Conservation (phyloP, 148 eudicot species). For the Silene latifolia region DNA sequence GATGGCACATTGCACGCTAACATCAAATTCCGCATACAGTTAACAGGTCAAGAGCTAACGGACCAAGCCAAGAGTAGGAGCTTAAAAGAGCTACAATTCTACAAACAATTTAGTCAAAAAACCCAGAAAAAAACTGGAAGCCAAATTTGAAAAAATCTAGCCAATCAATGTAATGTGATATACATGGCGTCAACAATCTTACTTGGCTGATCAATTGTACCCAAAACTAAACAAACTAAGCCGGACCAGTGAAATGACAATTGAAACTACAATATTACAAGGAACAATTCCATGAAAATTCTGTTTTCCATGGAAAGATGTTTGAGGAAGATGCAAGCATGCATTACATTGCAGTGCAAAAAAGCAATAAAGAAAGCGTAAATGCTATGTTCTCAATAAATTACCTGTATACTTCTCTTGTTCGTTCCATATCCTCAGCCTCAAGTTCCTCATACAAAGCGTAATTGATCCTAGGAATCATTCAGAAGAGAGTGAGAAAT, state of each 20-base stretch:
- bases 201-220: background rate
- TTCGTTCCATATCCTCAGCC: conserved; percentile 70
- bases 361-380: background rate
- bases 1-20: background rate
- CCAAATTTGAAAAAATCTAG: background rate
- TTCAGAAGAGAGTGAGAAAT: conserved; percentile 8
- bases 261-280: background rate
- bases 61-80: background rate
- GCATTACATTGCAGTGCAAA: background rate
- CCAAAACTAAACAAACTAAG: background rate
- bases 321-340: background rate
- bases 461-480: conserved; percentile 66
- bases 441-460: conserved; percentile 89
- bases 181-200: background rate
- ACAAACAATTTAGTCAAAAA: background rate
- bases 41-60: conserved; percentile 1
- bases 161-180: background rate
- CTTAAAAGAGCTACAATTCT: background rate
- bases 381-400: background rate
- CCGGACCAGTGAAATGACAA: background rate
- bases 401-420: conserved; percentile 81
- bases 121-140: too few species aligned
- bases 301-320: background rate
- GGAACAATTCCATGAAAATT: background rate
- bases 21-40: background rate